Evolutionary conservation across 495 filamentous ascomycete genomes (phyloP).

Genomic region (Penicillium taxi): DNA sequence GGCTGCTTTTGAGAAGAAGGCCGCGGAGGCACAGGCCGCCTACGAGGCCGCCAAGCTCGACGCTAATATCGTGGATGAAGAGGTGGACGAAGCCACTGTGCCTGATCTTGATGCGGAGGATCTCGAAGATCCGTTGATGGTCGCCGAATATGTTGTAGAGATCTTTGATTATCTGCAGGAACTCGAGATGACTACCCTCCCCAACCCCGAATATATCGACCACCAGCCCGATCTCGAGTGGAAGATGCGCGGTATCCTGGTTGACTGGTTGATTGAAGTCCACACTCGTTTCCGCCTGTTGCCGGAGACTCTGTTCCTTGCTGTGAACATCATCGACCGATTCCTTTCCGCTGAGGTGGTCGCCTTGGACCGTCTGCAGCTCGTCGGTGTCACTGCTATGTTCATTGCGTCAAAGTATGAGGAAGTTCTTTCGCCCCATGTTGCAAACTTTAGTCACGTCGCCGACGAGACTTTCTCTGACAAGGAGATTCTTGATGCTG

Average conservation of each 20-base stretch:
- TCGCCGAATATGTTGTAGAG: constrained; percentile 91
- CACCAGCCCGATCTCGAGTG: constrained; percentile 91
- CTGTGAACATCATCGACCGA: constrained; percentile 98
- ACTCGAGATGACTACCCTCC: constrained; percentile 72
- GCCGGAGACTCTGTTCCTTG: constrained; percentile 94
- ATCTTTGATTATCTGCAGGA: constrained; percentile 95
- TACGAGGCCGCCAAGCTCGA: neutral
- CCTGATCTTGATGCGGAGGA: constrained; percentile 76
- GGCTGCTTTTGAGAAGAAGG: neutral
- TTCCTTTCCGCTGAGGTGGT: constrained; percentile 93
- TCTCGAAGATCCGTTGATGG: constrained; percentile 89
- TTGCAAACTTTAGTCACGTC: constrained; percentile 92
- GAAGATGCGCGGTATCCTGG: constrained; percentile 95
- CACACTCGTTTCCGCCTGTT: constrained; percentile 94
- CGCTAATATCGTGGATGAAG: neutral
- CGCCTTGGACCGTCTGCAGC: constrained; percentile 86
- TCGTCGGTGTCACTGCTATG: constrained; percentile 97
- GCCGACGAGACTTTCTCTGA: constrained; percentile 97
- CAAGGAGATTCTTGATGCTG: constrained; percentile 90
- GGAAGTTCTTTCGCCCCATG: constrained; percentile 92
- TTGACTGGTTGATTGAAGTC: constrained; percentile 98
- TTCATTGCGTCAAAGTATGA: constrained; percentile 98
- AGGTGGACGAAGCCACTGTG: constrained; percentile 36
- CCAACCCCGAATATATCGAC: constrained; percentile 90
- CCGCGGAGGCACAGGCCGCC: constrained; percentile 7